Evolutionary conservation across 2,329 filamentous ascomycete genomes (phyloP).

Genomic region (Alternaria solani): DNA sequence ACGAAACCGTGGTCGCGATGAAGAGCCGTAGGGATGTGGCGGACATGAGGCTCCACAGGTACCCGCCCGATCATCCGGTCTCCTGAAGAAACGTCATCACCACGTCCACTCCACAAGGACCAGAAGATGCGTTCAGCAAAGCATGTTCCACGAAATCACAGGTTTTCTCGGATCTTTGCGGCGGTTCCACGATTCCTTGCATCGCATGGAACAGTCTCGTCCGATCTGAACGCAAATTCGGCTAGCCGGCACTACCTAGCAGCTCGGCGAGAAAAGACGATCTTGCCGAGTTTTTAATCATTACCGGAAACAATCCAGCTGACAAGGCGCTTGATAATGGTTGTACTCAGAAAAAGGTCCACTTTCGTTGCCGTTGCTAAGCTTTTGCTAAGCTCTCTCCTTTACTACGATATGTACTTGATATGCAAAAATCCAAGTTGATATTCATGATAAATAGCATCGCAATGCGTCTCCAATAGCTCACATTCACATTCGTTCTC

Average conservation of each 20-base stretch:
- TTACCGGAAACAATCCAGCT: background rate
- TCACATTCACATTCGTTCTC: background rate
- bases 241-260: background rate
- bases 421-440: accelerated
- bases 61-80: background rate
- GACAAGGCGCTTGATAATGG: background rate
- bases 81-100: background rate
- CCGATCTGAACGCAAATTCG: background rate
- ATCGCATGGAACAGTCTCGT: background rate
- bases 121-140: background rate
- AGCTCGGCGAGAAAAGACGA: background rate
- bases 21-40: background rate
- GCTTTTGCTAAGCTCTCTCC: background rate
- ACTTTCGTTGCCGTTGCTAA: background rate
- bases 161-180: background rate
- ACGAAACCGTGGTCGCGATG: background rate
- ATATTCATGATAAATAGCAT: background rate
- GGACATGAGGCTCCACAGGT: background rate
- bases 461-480: background rate
- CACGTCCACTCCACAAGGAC: background rate
- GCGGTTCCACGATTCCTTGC: background rate
- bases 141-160: background rate
- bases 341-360: background rate
- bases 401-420: background rate
- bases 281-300: background rate